A percentile compares a stretch with the other conserved stretches of the same genome.
These are phyloP conservation scores for Psilocybe azurescens DNA, from an alignment of 768 basidiomycete genomes.

Conservation along the genomic window DNA sequence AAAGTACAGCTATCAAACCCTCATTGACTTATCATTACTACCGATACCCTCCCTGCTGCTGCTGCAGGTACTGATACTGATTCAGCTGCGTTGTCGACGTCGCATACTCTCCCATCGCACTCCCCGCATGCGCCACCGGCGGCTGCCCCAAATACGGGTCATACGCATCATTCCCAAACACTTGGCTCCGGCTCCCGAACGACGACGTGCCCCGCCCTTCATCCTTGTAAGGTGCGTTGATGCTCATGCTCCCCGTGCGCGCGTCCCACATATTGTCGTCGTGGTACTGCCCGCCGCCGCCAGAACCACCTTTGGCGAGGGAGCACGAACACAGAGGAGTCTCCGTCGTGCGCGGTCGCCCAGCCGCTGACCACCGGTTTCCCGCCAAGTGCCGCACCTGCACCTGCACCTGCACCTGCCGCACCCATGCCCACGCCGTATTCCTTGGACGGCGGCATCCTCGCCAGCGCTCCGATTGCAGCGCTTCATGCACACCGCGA, in stretches of 20 bases:
- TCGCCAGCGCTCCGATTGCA: constrained; percentile 49
- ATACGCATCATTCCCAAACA: constrained; percentile 8
- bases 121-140: not conserved
- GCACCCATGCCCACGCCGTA: not conserved
- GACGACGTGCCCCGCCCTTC: not conserved
- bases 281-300: constrained; percentile 39
- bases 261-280: constrained; percentile 54
- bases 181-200: constrained; percentile 10
- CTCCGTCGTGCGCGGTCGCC: constrained; percentile 21
- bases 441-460: constrained; percentile 27
- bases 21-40: not conserved
- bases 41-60: not conserved
- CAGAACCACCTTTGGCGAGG: constrained; percentile 28
- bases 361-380: constrained; percentile 9
- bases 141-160: constrained; percentile 18
- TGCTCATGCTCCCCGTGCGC: constrained; percentile 38
- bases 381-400: not conserved
- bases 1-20: not conserved
- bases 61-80: not conserved
- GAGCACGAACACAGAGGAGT: constrained; percentile 76
- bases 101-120: not conserved
- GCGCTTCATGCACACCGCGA: constrained; percentile 55
- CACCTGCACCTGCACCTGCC: too few relatives aligned
- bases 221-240: constrained; percentile 44
- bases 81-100: not conserved